Evolutionary conservation across 495 filamentous ascomycete species (phyloP).

Genomic region (Tuber calosporum): DNA sequence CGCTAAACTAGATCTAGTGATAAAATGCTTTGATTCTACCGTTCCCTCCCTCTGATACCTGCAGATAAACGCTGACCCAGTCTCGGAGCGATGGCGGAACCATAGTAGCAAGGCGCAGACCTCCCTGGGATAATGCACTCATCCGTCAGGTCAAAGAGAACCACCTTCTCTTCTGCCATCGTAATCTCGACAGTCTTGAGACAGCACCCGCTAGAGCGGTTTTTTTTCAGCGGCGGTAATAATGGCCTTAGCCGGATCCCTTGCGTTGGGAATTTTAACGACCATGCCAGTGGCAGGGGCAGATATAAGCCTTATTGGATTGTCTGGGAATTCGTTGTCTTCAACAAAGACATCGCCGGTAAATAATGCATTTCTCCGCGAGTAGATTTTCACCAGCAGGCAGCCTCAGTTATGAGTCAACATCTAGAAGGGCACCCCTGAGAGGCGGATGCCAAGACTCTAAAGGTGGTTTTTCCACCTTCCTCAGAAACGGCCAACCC

Average conservation of each 20-base stretch:
- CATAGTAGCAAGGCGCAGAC: no score
- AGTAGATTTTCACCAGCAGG: conserved; percentile 78
- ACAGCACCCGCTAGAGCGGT: no score
- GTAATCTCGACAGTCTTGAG: no score
- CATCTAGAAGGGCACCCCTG: conserved; percentile 60
- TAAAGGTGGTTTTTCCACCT: conserved; percentile 66
- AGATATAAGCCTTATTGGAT: conserved; percentile 86
- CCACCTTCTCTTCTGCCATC: no score
- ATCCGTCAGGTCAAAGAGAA: no score
- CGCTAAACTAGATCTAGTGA: conserved; percentile 78
- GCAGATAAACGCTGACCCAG: conserved; percentile 97
- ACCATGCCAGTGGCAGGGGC: conserved; percentile 74
- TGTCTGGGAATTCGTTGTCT: conserved; percentile 91
- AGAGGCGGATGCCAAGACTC: conserved; percentile 62
- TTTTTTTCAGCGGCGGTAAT: no score
- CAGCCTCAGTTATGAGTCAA: conserved; percentile 77
- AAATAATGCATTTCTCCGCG: conserved; percentile 92
- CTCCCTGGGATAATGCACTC: no score
- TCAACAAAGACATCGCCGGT: conserved; percentile 87
- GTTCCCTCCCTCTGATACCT: conserved; percentile 89
- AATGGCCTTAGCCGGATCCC: conserved; percentile 67
- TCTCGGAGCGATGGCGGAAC: no score
- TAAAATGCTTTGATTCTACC: conserved; percentile 98
- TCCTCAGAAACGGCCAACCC: conserved; percentile 72
- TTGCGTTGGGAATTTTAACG: conserved; percentile 72